Base-by-base conservation (phyloP, 306 rosid species). In the Notholithocarpus densiflorus region DNA sequence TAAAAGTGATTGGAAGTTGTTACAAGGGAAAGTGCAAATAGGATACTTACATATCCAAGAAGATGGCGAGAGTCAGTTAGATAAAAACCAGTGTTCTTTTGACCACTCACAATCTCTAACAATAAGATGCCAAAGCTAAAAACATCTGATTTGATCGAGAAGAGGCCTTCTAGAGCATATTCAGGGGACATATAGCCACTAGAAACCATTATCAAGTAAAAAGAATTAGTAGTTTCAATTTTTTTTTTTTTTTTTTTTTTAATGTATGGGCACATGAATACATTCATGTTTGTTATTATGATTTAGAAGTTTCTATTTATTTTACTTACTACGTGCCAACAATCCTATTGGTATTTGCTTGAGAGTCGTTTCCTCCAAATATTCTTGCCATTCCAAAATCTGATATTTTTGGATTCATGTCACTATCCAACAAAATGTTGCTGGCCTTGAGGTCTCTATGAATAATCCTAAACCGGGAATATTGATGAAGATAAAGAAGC, bases 311-410 rank as follows among this genome's bases (percentile, higher is more conserved):
- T 18, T 56, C 1, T 37, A 1, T 34, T 26, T 21, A 23, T 43
- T 52, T 3, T 37, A 76, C 89, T 86, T 80, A 86, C 86, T 82
- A 82, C 5, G 84, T 86, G 12, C 82, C 89, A 68, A 80, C 82
- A 18, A 86, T 79, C 2, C 80, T 62, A 0, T 76, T 85, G 45
- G 86, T 82, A 23, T 85, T 85, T 75, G 80, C 82, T 79, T 75
- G 74, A 11, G 45, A 48, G 56, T 79, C 77, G n/a, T 85, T 79
- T 2, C 26, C 55, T 26, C 45, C 72, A 73, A 85, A 86, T 24
- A 79, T 69, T 34, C 72, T 79, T 1, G 86, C 75, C 73, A 86
- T 65, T 51, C 86, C 88, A 59, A 85, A 85, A 68, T 85, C 82
- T 56, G 82, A 85, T 56, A 85, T 82, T 79, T 85, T 82, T 1